These are phyloP conservation scores for Peronosclerospora sorghi DNA, from an alignment of 352 stramenopile genomes.

Conservation along the genomic window DNA sequence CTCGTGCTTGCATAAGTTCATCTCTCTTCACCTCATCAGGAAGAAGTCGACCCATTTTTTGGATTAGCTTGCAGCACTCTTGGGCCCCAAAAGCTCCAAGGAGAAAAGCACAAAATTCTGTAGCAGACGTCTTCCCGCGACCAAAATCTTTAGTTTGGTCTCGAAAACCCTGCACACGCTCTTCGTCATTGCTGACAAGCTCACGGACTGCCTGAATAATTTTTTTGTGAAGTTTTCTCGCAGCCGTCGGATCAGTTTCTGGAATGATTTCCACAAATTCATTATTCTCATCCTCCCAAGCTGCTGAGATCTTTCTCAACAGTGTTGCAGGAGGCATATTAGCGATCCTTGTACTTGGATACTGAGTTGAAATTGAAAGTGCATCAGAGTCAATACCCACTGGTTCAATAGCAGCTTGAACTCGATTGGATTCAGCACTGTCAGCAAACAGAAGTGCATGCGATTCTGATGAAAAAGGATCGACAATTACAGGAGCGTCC, in stretches of 20 bases:
- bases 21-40: slow-evolving; percentile 52
- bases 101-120: slow-evolving; percentile 71
- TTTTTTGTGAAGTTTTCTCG: slow-evolving; percentile 64
- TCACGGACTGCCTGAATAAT: slow-evolving; percentile 57
- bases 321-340: slow-evolving; percentile 7
- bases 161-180: slow-evolving; percentile 69
- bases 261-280: slow-evolving; percentile 43
- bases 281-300: slow-evolving; percentile 36
- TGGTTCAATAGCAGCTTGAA: slow-evolving; percentile 8
- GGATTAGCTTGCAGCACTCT: slow-evolving; percentile 61
- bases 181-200: slow-evolving; percentile 47
- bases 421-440: slow-evolving; percentile 1
- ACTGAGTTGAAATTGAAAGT: slow-evolving; percentile 6
- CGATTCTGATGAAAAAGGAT: neutral
- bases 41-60: slow-evolving; percentile 59
- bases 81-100: slow-evolving; percentile 53
- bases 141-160: slow-evolving; percentile 74
- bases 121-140: slow-evolving; percentile 46
- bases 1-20: slow-evolving; percentile 47
- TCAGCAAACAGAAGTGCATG: slow-evolving; percentile 7
- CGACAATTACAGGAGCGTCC: neutral
- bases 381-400: slow-evolving; percentile 7
- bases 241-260: slow-evolving; percentile 40
- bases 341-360: slow-evolving; percentile 10
- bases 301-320: slow-evolving; percentile 15